These are phyloP conservation scores for Alternaria longipes DNA, from an alignment of 2,329 filamentous ascomycete species.

Conservation along the genomic window DNA sequence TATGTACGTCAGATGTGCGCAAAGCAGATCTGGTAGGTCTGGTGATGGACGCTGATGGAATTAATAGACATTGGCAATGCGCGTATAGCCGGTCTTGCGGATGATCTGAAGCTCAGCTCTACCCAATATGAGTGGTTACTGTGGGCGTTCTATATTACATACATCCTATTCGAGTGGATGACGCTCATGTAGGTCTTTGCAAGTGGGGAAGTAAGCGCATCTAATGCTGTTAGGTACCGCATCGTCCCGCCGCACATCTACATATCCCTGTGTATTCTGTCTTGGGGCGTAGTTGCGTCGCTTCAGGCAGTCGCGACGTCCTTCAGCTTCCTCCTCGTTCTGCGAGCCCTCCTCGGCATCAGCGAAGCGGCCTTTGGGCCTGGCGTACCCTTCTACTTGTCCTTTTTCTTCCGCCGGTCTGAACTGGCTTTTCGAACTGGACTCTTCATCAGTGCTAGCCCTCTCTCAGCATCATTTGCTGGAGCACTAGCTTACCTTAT, in stretches of 20 bases:
- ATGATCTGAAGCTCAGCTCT: constrained; percentile 64
- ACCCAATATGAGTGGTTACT: constrained; percentile 69
- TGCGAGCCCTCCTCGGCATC: constrained; percentile 67
- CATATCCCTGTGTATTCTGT: constrained; percentile 71
- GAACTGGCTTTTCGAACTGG: constrained; percentile 88
- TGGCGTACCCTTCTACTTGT: constrained; percentile 71
- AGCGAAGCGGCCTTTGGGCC: constrained; percentile 70
- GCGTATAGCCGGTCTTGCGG: constrained; percentile 66
- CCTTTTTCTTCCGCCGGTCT: constrained; percentile 68
- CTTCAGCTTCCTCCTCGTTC: constrained; percentile 66
- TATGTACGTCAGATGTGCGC: constrained; percentile 36
- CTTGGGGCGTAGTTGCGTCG: constrained; percentile 82
- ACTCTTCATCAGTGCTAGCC: constrained; percentile 81
- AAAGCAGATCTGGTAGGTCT: background rate
- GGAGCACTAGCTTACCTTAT: constrained; percentile 83
- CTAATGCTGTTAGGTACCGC: constrained; percentile 56
- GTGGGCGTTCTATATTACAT: constrained; percentile 71
- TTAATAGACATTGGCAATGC: constrained; percentile 68
- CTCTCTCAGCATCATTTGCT: constrained; percentile 72
- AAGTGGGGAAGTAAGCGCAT: background rate
- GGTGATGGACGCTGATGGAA: constrained; percentile 12
- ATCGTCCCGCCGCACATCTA: constrained; percentile 69
- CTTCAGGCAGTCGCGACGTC: constrained; percentile 65
- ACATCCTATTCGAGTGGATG: constrained; percentile 73
- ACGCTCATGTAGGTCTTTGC: constrained; percentile 60